phyloP scores from a whole-genome alignment of 2,329 filamentous ascomycete genomes.

The Fusarium dimerum region DNA sequence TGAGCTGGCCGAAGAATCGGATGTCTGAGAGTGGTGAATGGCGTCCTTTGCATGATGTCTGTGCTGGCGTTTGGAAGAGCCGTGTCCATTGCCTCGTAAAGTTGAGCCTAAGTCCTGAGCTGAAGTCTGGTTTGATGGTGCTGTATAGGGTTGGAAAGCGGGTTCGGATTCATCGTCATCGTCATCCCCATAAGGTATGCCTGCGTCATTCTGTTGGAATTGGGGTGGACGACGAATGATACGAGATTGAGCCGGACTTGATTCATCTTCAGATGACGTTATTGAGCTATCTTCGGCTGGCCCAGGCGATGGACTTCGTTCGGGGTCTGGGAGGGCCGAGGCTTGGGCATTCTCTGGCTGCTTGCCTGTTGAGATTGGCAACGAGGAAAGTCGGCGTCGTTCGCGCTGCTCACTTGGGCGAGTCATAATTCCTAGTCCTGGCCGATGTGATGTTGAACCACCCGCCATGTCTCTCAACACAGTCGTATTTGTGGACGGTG shows the following conservation, averaged over 20 bases:
- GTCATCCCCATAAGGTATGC: slow-evolving; percentile 46
- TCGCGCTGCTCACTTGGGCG: slow-evolving; percentile 34
- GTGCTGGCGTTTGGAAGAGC: slow-evolving; percentile 33
- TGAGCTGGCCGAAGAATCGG: slow-evolving; percentile 64
- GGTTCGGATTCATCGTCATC: slow-evolving; percentile 59
- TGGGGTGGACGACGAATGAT: slow-evolving; percentile 62
- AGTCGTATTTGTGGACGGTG: slow-evolving; percentile 48
- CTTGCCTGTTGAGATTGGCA: slow-evolving; percentile 38
- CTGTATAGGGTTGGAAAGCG: slow-evolving; percentile 53
- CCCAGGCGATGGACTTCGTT: slow-evolving; percentile 35
- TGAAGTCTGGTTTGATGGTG: slow-evolving; percentile 35
- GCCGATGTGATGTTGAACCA: slow-evolving; percentile 34
- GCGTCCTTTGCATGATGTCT: slow-evolving; percentile 35
- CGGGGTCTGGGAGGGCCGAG: slow-evolving; percentile 18
- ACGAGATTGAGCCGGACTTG: slow-evolving; percentile 57
- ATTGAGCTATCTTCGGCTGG: slow-evolving; percentile 40
- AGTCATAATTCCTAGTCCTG: slow-evolving; percentile 17
- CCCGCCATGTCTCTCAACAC: slow-evolving; percentile 38
- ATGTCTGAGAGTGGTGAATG: slow-evolving; percentile 54
- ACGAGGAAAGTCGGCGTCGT: slow-evolving; percentile 43
- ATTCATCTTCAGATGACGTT: slow-evolving; percentile 49
- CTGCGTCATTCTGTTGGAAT: slow-evolving; percentile 43
- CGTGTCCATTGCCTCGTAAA: slow-evolving; percentile 46
- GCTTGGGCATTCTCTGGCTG: slow-evolving; percentile 22
- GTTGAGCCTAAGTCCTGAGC: slow-evolving; percentile 54